A percentile compares a stretch with the other conserved stretches of the same genome.
phyloP scores from a whole-genome alignment of 225 moss, liverwort and hornwort species.

The Lunularia cruciata region DNA sequence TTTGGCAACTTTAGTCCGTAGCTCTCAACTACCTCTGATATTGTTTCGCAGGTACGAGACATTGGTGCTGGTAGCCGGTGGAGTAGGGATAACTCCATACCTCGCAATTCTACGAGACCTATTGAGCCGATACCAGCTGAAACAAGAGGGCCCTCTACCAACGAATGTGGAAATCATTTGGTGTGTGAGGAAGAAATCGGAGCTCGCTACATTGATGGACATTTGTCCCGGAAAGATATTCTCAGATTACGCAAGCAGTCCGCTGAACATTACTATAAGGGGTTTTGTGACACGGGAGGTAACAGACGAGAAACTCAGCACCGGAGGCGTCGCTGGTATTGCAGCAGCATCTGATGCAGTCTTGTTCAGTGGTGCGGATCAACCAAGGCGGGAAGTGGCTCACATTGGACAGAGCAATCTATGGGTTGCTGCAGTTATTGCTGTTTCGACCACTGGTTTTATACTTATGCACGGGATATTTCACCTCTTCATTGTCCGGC shows the following conservation, averaged over 20 bases:
- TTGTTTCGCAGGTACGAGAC: conserved; percentile 24
- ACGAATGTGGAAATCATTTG: conserved; percentile 49
- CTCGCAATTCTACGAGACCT: conserved; percentile 43
- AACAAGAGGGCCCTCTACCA: conserved; percentile 28
- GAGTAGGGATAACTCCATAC: conserved; percentile 54
- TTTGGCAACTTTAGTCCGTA: too few species aligned
- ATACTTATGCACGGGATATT: conserved; percentile 31
- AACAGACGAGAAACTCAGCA: neutral
- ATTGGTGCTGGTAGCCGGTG: conserved; percentile 51
- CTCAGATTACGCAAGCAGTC: neutral
- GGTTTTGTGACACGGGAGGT: conserved; percentile 44
- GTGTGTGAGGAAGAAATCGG: conserved; percentile 41
- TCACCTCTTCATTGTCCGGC: conserved; percentile 35
- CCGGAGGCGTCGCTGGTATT: neutral
- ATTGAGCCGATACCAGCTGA: conserved; percentile 37
- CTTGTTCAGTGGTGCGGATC: too few species aligned
- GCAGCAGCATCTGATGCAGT: neutral
- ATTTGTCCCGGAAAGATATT: conserved; percentile 25
- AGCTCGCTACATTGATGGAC: conserved; percentile 30
- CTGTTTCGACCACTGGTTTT: conserved; percentile 37
- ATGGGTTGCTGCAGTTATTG: conserved; percentile 41
- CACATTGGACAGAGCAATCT: conserved; percentile 34
- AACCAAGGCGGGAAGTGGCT: conserved; percentile 9
- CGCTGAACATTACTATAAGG: conserved; percentile 11
- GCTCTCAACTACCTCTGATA: too few species aligned